A percentile compares a stretch with the other conserved stretches of the same genome.
Evolutionary conservation across 2,329 filamentous ascomycete species (phyloP).

Genomic region (Mycosphaerella sp.): DNA sequence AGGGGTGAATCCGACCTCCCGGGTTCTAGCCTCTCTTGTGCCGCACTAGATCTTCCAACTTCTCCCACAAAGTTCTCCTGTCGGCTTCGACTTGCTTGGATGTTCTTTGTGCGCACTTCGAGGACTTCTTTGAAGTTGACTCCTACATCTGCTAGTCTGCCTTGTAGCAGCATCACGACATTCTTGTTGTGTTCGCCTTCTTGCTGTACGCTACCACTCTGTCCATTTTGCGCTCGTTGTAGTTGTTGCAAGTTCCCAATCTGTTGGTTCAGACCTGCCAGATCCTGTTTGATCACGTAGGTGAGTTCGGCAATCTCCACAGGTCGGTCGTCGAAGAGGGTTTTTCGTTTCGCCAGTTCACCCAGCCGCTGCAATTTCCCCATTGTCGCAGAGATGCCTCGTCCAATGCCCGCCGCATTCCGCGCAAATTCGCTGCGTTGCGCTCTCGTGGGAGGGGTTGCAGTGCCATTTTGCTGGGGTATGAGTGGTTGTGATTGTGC

Average conservation of each 20-base stretch:
- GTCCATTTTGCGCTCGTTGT: conserved; percentile 61
- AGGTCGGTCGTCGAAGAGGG: conserved; percentile 91
- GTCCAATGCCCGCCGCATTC: conserved; percentile 82
- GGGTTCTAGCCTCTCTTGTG: conserved; percentile 39
- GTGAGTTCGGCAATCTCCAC: conserved; percentile 97
- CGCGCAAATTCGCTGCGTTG: conserved; percentile 85
- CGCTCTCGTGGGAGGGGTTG: conserved; percentile 32
- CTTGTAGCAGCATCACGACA: conserved; percentile 84
- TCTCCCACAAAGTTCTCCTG: conserved; percentile 96
- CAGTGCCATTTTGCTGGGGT: conserved; percentile 48
- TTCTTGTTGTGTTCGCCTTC: conserved; percentile 98
- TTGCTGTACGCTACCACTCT: conserved; percentile 48
- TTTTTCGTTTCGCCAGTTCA: conserved; percentile 90
- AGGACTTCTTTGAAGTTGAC: conserved; percentile 97
- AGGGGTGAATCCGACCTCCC: conserved; percentile 49
- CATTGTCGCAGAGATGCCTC: conserved; percentile 87
- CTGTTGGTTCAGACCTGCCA: conserved; percentile 76
- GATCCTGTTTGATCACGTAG: conserved; percentile 96
- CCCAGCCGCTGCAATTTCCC: conserved; percentile 90
- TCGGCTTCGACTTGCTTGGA: conserved; percentile 82
- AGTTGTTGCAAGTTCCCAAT: conserved; percentile 77
- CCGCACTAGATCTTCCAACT: conserved; percentile 55
- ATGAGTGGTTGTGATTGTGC: conserved; percentile 72
- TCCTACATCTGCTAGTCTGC: conserved; percentile 84
- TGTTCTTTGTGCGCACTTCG: conserved; percentile 94